Evolutionary conservation across 2,329 filamentous ascomycete genomes (phyloP).

Genomic region (Stemphylium vesicarium): DNA sequence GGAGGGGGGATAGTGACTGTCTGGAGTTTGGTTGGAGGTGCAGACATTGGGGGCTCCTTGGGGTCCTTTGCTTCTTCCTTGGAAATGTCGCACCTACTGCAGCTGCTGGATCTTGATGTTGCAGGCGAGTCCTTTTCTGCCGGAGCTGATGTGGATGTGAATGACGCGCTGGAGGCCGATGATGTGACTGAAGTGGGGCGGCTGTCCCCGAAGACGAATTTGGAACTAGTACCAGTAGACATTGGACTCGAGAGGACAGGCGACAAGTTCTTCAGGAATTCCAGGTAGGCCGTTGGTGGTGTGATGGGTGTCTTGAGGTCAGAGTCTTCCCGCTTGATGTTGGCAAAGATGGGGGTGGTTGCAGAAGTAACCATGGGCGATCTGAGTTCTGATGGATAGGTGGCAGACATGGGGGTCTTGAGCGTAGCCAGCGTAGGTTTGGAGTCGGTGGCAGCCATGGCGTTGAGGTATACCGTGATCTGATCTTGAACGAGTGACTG

Average conservation of each 20-base stretch:
- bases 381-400: conserved; percentile 59
- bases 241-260: conserved; percentile 73
- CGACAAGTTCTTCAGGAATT: conserved; percentile 86
- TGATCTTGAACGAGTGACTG: conserved; percentile 38
- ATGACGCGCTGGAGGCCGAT: conserved; percentile 44
- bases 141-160: conserved; percentile 44
- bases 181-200: conserved; percentile 49
- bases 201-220: conserved; percentile 57
- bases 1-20: conserved; percentile 66
- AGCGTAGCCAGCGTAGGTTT: conserved; percentile 52
- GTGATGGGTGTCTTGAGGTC: conserved; percentile 82
- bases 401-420: conserved; percentile 67
- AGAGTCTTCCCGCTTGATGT: conserved; percentile 69
- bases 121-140: conserved; percentile 42
- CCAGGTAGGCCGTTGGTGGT: conserved; percentile 86
- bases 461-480: conserved; percentile 20
- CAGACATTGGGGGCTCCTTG: conserved; percentile 49
- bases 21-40: conserved; percentile 53
- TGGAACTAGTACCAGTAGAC: conserved; percentile 62
- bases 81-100: conserved; percentile 43
- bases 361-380: conserved; percentile 67
- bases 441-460: conserved; percentile 49
- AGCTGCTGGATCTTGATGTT: conserved; percentile 49
- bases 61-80: conserved; percentile 38
- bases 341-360: conserved; percentile 55